Evolutionary conservation across 176 grass and related monocot species (phyloP).

Genomic region (Triticum aestivum): DNA sequence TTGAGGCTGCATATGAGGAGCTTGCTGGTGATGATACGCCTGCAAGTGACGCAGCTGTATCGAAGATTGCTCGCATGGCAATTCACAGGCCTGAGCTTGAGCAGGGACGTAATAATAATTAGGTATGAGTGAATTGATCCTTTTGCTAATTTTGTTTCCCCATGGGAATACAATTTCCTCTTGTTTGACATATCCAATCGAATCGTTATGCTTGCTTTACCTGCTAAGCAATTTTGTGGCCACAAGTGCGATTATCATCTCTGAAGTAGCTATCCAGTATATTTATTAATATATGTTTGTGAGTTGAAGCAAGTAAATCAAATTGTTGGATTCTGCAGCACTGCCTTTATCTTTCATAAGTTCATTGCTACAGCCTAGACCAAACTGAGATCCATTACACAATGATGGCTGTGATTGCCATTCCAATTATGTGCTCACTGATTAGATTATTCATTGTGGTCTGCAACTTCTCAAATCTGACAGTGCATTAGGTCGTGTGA

Average conservation of each 20-base stretch:
- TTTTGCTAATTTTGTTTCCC: neutral
- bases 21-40: slow-evolving; percentile 64
- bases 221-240: neutral
- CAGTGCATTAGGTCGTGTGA: neutral
- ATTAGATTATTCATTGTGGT: neutral
- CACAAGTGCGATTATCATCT: neutral
- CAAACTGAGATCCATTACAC: neutral
- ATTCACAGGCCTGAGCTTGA: slow-evolving; percentile 63
- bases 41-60: slow-evolving; percentile 50
- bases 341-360: neutral
- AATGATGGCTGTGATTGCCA: neutral
- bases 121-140: slow-evolving; percentile 7
- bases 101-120: slow-evolving; percentile 39
- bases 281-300: neutral
- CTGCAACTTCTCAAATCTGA: neutral
- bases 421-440: neutral
- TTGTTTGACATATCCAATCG: neutral
- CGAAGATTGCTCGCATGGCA: slow-evolving; percentile 74
- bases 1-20: slow-evolving; percentile 88
- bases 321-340: neutral
- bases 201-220: neutral
- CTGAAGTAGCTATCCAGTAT: neutral
- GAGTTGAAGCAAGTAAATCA: neutral
- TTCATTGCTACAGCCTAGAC: neutral
- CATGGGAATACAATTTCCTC: neutral